These are phyloP conservation scores for Aspergillus baeticus DNA, from an alignment of 495 filamentous ascomycete genomes.

Conservation along the genomic window DNA sequence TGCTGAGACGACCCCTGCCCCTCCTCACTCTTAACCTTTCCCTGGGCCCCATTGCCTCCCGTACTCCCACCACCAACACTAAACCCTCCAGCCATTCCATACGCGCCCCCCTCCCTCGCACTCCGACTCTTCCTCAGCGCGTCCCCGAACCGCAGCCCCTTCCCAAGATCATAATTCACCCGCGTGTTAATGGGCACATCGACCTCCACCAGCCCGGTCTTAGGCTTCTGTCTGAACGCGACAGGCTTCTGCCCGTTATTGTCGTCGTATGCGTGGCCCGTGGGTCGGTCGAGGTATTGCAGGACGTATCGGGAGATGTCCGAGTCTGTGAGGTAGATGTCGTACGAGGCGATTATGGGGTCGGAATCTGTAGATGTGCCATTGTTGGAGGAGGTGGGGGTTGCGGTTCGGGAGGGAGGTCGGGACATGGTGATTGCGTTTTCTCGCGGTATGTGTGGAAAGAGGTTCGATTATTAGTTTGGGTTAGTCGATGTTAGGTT, in stretches of 20 bases:
- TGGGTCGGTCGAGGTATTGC: slow-evolving; percentile 61
- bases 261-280: slow-evolving; percentile 55
- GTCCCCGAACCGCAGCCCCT: slow-evolving; percentile 65
- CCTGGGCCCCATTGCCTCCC: not conserved
- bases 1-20: too few relatives aligned
- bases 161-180: slow-evolving; percentile 61
- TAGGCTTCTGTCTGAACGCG: slow-evolving; percentile 63
- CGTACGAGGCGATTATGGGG: slow-evolving; percentile 59
- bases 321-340: slow-evolving; percentile 59
- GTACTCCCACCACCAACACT: slow-evolving; percentile 25
- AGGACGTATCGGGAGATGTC: slow-evolving; percentile 58
- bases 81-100: slow-evolving; percentile 60
- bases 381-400: not conserved
- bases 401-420: not conserved
- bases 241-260: slow-evolving; percentile 52
- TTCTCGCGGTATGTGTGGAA: not conserved
- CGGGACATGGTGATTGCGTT: not conserved
- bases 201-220: slow-evolving; percentile 68
- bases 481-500: not conserved
- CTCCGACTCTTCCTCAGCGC: slow-evolving; percentile 56
- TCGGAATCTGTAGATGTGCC: slow-evolving; percentile 26
- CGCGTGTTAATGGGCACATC: slow-evolving; percentile 67
- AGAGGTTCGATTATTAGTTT: not conserved
- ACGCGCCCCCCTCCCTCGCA: slow-evolving; percentile 56
- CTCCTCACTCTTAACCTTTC: slow-evolving; percentile 39